phyloP scores from a whole-genome alignment of 2,329 filamentous ascomycete species.

The Cladosporium sphaerospermum region DNA sequence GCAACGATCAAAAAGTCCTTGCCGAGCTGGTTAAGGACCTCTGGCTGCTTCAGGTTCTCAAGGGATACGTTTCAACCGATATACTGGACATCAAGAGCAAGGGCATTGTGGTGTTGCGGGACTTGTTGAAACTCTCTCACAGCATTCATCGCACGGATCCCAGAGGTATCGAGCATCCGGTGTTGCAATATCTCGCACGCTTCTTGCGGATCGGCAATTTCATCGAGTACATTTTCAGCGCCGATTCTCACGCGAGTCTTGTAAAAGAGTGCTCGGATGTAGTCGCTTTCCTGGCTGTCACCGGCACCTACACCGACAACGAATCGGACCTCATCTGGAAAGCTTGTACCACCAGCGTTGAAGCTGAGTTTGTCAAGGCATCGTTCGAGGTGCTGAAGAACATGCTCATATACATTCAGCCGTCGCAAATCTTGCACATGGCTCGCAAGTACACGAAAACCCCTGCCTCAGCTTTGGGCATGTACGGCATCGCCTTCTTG shows the following conservation, averaged over 20 bases:
- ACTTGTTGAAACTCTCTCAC: conserved; percentile 63
- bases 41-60: conserved; percentile 65
- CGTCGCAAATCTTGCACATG: conserved; percentile 53
- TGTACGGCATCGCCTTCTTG: conserved; percentile 21
- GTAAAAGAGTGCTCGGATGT: conserved; percentile 77
- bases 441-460: conserved; percentile 61
- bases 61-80: conserved; percentile 69
- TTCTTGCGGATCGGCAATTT: conserved; percentile 66
- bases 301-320: conserved; percentile 60
- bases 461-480: conserved; percentile 19
- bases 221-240: conserved; percentile 79
- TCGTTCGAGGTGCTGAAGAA: conserved; percentile 60
- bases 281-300: conserved; percentile 78
- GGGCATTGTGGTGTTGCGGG: conserved; percentile 68
- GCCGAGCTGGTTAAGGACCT: conserved; percentile 51
- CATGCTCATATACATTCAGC: conserved; percentile 41
- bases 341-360: conserved; percentile 72
- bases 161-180: conserved; percentile 34
- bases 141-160: conserved; percentile 33
- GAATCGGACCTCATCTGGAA: conserved; percentile 82
- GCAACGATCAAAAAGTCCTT: conserved; percentile 12
- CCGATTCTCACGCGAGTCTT: conserved; percentile 87
- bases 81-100: conserved; percentile 86
- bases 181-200: conserved; percentile 62
- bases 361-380: conserved; percentile 77